Evolutionary conservation across 2,329 filamentous ascomycete genomes (phyloP), one percentile per base, ranked within the genome.

Genomic region (Stagonosporopsis rhizophila): DNA sequence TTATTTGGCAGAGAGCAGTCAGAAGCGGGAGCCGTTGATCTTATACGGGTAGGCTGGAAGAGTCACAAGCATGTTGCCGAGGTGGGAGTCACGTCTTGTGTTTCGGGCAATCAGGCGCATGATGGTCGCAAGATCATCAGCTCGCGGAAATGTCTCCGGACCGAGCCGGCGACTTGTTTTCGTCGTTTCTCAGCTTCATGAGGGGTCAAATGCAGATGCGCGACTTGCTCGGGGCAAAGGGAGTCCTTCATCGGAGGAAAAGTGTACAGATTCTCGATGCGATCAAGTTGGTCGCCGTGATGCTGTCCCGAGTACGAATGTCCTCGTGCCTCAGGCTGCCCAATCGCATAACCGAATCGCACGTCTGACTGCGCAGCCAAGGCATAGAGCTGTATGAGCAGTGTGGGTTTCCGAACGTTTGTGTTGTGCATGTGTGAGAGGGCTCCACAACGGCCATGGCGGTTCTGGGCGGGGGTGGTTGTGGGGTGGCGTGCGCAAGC

Each of bases 41-140:
- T 58, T 49, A 46, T 52, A 51, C 41, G 32, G 19, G 25, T n/a
- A 34, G 9, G 17, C 12, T 25, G 12, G 14, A 60, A 52, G 42
- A 55, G 55, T 57, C 58, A 54, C 51, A 42, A 39, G 52, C 52
- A 42, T 46, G 28, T 47, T 56, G 23, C 48, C 44, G 54, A 53
- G 48, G 35, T 42, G 40, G 46, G 44, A 40, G 55, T 51, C 42
- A 56, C 59, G 51, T 23, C 41, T 46, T 15, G 52, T 44, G 52
- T 56, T 59, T 59, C 56, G 47, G 56, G 47, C 17, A 52, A 53
- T 59, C 56, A 61, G 47, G 48, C 56, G 53, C 30, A 61, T 56
- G 56, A 44, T 59, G 30, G 52, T 59, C 35, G 59, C 57, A 52
- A 61, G 47, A 44, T 55, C 37, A 59, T n/a, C 38, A 52, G 30